Base-by-base conservation (phyloP, 2,329 filamentous ascomycete genomes). In the Tolypocladium pustulatum region DNA sequence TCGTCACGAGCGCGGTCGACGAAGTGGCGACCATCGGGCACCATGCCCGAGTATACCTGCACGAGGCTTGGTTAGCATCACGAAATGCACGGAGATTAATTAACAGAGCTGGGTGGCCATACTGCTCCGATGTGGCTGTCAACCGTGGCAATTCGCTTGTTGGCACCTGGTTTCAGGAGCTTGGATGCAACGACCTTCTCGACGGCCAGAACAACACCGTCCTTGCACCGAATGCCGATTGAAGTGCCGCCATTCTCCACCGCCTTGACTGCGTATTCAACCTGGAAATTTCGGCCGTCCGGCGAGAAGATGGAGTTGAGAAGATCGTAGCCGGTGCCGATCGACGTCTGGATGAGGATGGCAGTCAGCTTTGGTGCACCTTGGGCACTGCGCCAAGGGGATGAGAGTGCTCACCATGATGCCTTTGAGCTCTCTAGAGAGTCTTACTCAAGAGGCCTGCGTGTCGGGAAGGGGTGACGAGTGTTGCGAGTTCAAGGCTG, bases 281-380 rank as follows among this genome's bases (percentile, higher is more conserved):
- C 91, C 78, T 99, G 94, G 77, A 99, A 99, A 77, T 99, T 99
- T 68, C 94, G 90, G 72, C 94, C 94, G 79, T 99, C 94, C 65
- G 94, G 94, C 55, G 94, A 97, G 83, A 97, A 99, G 81, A 97
- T 95, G 71, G 94, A 97, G 84, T 99, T 99, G 74, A 91, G 91
- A 70, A 99, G 88, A 85, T 99, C 94, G 80, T 99, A 99, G 72
- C 94, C 94, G 70, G 94, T 99, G 73, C 94, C 94, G 89, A 99
- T 99, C 72, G 94, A 99, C 71, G 94, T 99, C 94, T 99, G 67
- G 41, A 51, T 30, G 57, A 20, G n/a, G 57, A 51, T 52, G 55
- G 58, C 32, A 17, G 58, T 64, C 41, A 63, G 64, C 54, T 57
- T 57, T 38, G 41, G 12, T 8, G 36, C 25, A 40, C 30, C 36